phyloP scores from a whole-genome alignment of 306 rosid species.

The Rubus parviflorus region DNA sequence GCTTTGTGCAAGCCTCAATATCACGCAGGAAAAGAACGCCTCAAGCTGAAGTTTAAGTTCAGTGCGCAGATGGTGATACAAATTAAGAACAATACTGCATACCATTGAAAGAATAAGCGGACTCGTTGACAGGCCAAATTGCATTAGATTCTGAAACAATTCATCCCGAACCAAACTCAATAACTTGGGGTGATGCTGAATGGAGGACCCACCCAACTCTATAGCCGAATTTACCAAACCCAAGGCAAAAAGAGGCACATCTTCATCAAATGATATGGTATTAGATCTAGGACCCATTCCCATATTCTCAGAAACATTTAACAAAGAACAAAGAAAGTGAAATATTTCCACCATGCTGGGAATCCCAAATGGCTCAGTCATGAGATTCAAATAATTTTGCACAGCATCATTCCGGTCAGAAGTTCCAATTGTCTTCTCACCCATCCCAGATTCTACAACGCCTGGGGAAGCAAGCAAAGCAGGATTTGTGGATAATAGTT shows the following conservation, averaged over 20 bases:
- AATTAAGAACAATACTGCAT: slow-evolving; percentile 77
- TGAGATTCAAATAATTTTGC: slow-evolving; percentile 62
- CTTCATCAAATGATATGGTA: slow-evolving; percentile 90
- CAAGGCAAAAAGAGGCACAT: slow-evolving; percentile 91
- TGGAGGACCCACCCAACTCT: slow-evolving; percentile 92
- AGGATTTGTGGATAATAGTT: slow-evolving; percentile 48
- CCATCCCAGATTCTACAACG: slow-evolving; percentile 46
- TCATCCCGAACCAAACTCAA: slow-evolving; percentile 51
- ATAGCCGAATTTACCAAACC: slow-evolving; percentile 79
- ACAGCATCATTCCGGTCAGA: slow-evolving; percentile 55
- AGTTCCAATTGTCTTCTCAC: slow-evolving; percentile 53
- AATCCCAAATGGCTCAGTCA: slow-evolving; percentile 91
- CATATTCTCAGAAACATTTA: slow-evolving; percentile 68
- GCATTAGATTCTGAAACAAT: slow-evolving; percentile 46
- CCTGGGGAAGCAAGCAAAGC: slow-evolving; percentile 46
- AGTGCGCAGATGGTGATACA: slow-evolving; percentile 75
- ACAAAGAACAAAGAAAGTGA: slow-evolving; percentile 79
- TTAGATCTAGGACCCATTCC: slow-evolving; percentile 72
- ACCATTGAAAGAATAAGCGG: slow-evolving; percentile 89
- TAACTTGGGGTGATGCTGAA: slow-evolving; percentile 62
- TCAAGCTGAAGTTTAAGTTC: slow-evolving; percentile 90
- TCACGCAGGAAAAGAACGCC: slow-evolving; percentile 91
- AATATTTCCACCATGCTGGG: slow-evolving; percentile 98
- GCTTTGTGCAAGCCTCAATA: slow-evolving; percentile 86
- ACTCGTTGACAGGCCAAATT: slow-evolving; percentile 57